Base-by-base conservation (phyloP, 2,329 filamentous ascomycete species). In the Fusarium brevicatenulatum region DNA sequence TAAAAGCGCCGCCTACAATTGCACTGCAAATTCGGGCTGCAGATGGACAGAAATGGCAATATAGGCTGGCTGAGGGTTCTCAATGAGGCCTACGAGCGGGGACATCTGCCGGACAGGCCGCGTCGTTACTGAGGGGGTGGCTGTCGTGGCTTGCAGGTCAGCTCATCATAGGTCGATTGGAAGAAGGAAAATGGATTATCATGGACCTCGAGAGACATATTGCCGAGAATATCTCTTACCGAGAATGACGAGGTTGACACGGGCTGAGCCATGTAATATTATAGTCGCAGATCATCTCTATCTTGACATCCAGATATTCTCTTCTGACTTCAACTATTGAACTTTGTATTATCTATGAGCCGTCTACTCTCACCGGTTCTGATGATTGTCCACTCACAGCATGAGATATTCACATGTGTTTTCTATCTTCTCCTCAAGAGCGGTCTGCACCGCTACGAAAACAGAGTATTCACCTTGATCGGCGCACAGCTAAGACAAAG, bases 51-150 rank as follows among this genome's bases (percentile, higher is more conserved):
- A 58, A 50, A 9, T 28, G 32, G 42, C 0, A 37, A 34, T 9
- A 4, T 10, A 21, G 42, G 42, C 42, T 58, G 42, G 19, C 42
- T 58, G 23, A 37, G 19, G 19, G 19, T 47, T 47, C 18, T 49
- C 13, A 28, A 25, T 44, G 37, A 40, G 54, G 37, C 52, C 52
- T 32, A 23, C 25, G 7, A 28, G 21, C 25, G 37, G 37, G 37
- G 25, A 2, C 19, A 54, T 54, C 50, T 28, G 50, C 23, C 25
- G 34, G 34, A 2, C 40, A 50, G 55, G 23, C 42, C 55, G 55
- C 55, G 32, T 58, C 32, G 23, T 28, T 58, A 23, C 32, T 50
- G 55, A 57, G 55, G 55, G 42, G 55, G 55, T 58, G 55, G 54
- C 54, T 57, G 19, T 15, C 40, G n/a, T 57, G 54, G 55, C 55